Evolutionary conservation across 305 asterid genomes (phyloP).

Genomic region (Plantago rigida): DNA sequence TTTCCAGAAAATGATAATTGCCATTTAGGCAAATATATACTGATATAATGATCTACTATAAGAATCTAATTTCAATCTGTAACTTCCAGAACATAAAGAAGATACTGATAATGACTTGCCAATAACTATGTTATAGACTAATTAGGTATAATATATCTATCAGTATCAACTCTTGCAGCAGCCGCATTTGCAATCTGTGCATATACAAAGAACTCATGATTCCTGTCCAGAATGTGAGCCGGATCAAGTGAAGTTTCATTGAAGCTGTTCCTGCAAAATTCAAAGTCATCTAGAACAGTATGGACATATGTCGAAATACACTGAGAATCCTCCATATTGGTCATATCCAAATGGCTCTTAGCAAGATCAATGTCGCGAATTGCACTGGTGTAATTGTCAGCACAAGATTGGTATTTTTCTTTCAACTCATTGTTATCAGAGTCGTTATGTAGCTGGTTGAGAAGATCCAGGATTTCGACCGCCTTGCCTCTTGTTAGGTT

Average conservation of each 20-base stretch:
- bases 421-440: neutral
- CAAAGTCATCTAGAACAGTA: neutral
- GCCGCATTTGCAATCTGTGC: neutral
- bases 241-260: neutral
- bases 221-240: neutral
- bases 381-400: neutral
- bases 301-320: neutral
- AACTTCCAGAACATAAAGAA: too few species aligned
- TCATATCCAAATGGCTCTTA: neutral
- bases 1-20: too few species aligned
- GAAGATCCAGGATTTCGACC: neutral
- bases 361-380: neutral
- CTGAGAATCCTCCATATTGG: neutral
- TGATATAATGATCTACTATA: too few species aligned
- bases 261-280: neutral
- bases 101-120: too few species aligned
- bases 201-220: neutral
- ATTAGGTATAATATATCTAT: too few species aligned
- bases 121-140: too few species aligned
- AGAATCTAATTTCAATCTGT: too few species aligned
- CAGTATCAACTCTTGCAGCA: neutral
- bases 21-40: too few species aligned
- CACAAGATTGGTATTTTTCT: neutral
- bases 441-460: neutral
- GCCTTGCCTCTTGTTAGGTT: neutral